A percentile compares a stretch with the other conserved stretches of the same genome.
These are phyloP conservation scores for Prinsepia uniflora DNA, from an alignment of 306 rosid species.

Conservation along the genomic window DNA sequence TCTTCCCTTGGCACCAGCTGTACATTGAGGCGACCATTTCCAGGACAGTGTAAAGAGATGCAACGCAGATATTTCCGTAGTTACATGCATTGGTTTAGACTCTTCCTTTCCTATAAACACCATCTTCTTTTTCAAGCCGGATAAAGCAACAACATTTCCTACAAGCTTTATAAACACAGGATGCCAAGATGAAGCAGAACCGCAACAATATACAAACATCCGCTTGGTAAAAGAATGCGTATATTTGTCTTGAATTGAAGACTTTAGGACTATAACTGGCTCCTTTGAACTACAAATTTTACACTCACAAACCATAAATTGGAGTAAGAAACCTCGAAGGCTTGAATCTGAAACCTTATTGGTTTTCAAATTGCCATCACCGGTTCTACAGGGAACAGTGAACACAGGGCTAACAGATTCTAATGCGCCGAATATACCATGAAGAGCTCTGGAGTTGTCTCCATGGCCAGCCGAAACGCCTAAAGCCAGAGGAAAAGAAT, in stretches of 20 bases:
- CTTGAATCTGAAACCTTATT: slow-evolving; percentile 23
- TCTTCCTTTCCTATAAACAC: slow-evolving; percentile 48
- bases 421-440: slow-evolving; percentile 45
- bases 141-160: slow-evolving; percentile 40
- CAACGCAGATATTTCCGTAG: slow-evolving; percentile 46
- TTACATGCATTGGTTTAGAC: slow-evolving; percentile 63
- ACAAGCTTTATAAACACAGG: slow-evolving; percentile 56
- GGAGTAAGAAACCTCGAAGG: slow-evolving; percentile 54
- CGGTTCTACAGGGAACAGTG: slow-evolving; percentile 47
- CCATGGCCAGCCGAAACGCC: slow-evolving; percentile 11
- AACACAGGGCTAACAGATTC: slow-evolving; percentile 56
- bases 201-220: slow-evolving; percentile 54
- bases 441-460: slow-evolving; percentile 26
- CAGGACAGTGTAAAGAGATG: slow-evolving; percentile 33
- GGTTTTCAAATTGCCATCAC: slow-evolving; percentile 12
- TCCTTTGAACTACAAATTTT: slow-evolving; percentile 42
- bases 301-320: slow-evolving; percentile 58
- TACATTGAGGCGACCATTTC: slow-evolving; percentile 23
- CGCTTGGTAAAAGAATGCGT: slow-evolving; percentile 50
- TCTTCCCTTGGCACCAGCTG: slow-evolving; percentile 32
- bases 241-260: slow-evolving; percentile 22
- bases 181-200: slow-evolving; percentile 65
- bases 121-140: slow-evolving; percentile 65
- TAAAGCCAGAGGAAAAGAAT: slow-evolving; percentile 28
- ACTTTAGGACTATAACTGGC: slow-evolving; percentile 20